A percentile compares a stretch with the other conserved stretches of the same genome.
These are phyloP conservation scores for Aspergillus sp. DNA, from an alignment of 2,329 filamentous ascomycete species.

Conservation along the genomic window DNA sequence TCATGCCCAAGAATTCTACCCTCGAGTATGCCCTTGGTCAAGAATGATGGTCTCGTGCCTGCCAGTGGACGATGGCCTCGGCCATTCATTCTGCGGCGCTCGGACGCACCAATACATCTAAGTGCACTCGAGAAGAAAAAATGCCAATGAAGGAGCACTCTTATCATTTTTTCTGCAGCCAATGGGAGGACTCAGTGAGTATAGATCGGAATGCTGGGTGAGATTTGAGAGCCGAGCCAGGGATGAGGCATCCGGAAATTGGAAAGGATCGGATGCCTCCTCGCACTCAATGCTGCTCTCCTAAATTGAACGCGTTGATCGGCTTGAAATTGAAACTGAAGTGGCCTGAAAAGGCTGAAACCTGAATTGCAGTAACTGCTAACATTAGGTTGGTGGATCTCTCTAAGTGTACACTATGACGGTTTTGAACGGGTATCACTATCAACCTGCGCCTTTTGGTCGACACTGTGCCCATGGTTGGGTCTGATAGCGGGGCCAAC, in stretches of 20 bases:
- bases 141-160: neutral
- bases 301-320: neutral
- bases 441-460: neutral
- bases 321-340: neutral
- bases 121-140: neutral
- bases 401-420: neutral
- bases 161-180: neutral
- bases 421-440: neutral
- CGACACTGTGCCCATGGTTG: neutral
- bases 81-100: neutral
- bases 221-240: neutral
- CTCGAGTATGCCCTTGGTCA: neutral
- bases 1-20: neutral
- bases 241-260: slow-evolving; percentile 13
- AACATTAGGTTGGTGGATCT: neutral
- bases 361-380: neutral
- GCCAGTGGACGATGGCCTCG: neutral
- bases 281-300: neutral
- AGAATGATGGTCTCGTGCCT: slow-evolving; percentile 5
- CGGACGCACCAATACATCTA: neutral
- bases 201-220: neutral
- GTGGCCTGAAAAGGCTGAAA: neutral
- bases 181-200: neutral
- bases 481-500: neutral
- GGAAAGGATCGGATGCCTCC: slow-evolving; percentile 3